These are phyloP conservation scores for Monosiga brevicollis DNA, from an alignment of 78 protist species.

Conservation along the genomic window DNA sequence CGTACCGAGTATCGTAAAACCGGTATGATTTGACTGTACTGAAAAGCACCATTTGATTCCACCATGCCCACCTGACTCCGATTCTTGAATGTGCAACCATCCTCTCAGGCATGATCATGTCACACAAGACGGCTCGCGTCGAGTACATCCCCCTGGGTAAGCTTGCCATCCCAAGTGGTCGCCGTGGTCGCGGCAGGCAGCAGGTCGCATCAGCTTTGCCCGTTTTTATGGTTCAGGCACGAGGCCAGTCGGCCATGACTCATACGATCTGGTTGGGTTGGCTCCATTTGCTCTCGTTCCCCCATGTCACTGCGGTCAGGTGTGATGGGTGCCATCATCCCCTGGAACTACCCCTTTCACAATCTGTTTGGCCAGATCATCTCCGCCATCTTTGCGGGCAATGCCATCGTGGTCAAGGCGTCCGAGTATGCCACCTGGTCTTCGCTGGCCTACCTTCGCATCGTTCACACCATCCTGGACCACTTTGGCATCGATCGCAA, in stretches of 20 bases:
- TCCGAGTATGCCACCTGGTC: conserved; percentile 58
- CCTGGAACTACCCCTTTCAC: conserved; percentile 68
- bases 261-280: background rate
- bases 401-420: conserved; percentile 42
- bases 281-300: background rate
- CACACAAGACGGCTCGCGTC: conserved; percentile 40
- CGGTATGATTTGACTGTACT: no score
- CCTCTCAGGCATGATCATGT: conserved; percentile 46
- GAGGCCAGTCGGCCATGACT: background rate
- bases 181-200: background rate
- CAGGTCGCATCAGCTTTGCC: background rate
- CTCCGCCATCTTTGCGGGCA: conserved; percentile 63
- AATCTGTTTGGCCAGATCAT: conserved; percentile 49
- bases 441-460: conserved; percentile 16
- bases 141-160: conserved; percentile 27
- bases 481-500: conserved; percentile 39
- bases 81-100: background rate
- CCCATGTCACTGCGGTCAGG: conserved; percentile 31
- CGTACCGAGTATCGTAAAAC: conserved; percentile 24
- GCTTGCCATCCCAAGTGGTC: background rate
- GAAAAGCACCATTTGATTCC: no score
- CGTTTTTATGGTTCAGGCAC: background rate
- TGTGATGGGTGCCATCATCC: conserved; percentile 46
- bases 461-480: conserved; percentile 39
- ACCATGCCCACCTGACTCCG: no score